Evolutionary conservation across 2,329 filamentous ascomycete species (phyloP).

Genomic region (Fusarium solani-melongenae): DNA sequence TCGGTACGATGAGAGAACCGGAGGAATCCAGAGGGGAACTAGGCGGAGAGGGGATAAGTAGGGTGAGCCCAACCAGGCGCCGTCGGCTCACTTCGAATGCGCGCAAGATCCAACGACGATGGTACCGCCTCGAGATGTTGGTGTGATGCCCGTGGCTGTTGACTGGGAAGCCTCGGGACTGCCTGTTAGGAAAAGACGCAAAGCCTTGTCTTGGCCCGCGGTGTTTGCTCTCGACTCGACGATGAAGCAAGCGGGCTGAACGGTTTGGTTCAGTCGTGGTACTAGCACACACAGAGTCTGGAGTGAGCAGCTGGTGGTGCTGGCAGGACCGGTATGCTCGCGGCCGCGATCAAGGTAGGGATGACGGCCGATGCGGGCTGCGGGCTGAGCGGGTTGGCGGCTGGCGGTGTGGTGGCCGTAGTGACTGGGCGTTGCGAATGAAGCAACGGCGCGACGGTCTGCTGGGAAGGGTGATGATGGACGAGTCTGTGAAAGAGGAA

Average conservation of each 20-base stretch:
- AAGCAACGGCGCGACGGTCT: slow-evolving; percentile 43
- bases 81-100: slow-evolving; percentile 27
- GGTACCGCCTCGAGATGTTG: slow-evolving; percentile 24
- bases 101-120: slow-evolving; percentile 21
- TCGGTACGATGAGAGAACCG: slow-evolving; percentile 35
- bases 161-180: slow-evolving; percentile 26
- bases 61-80: slow-evolving; percentile 35
- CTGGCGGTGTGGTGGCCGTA: slow-evolving; percentile 46
- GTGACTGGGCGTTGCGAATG: slow-evolving; percentile 44
- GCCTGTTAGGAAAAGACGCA: slow-evolving; percentile 30
- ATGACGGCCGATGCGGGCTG: slow-evolving; percentile 43
- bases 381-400: slow-evolving; percentile 43
- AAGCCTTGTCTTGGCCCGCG: slow-evolving; percentile 33
- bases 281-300: slow-evolving; percentile 32
- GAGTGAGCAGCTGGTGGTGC: slow-evolving; percentile 23
- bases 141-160: slow-evolving; percentile 37
- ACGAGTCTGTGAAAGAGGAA: slow-evolving; percentile 51
- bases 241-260: slow-evolving; percentile 21
- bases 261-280: slow-evolving; percentile 35
- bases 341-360: slow-evolving; percentile 44
- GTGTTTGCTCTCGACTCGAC: slow-evolving; percentile 20
- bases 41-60: slow-evolving; percentile 43
- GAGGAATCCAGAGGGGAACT: slow-evolving; percentile 34
- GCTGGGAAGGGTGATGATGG: slow-evolving; percentile 48
- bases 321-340: slow-evolving; percentile 37